These are phyloP conservation scores for Pseudogymnoascus sp. DNA, from an alignment of 2,329 filamentous ascomycete species.

Conservation along the genomic window DNA sequence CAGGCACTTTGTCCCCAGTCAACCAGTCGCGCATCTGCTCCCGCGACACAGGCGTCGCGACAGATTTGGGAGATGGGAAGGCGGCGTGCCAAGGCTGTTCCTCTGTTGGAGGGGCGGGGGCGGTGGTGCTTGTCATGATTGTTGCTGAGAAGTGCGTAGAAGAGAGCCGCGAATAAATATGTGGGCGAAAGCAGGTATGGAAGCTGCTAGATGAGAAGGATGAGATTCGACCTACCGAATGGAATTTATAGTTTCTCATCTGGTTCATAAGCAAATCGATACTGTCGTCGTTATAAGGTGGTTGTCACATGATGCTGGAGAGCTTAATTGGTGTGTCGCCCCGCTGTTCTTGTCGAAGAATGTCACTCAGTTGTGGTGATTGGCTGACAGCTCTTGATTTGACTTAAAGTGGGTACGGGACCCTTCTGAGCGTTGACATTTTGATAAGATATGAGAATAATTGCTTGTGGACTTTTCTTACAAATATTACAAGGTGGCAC, in stretches of 20 bases:
- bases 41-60: background rate
- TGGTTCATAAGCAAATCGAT: background rate
- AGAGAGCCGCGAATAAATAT: background rate
- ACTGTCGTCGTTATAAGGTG: background rate
- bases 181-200: background rate
- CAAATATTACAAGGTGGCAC: background rate
- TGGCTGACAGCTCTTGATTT: background rate
- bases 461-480: background rate
- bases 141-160: background rate
- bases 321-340: background rate
- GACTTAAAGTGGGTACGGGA: background rate
- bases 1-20: constrained; percentile 8
- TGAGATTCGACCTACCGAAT: background rate
- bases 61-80: constrained; percentile 12
- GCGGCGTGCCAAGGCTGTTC: constrained; percentile 13
- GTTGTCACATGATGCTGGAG: background rate
- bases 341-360: background rate
- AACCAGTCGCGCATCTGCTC: constrained; percentile 10
- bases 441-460: constrained; percentile 4
- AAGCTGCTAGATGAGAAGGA: background rate
- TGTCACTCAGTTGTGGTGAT: background rate
- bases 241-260: background rate
- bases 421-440: background rate
- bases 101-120: background rate
- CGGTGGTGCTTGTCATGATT: background rate